These are phyloP conservation scores for Kwoniella heveanensis DNA, from an alignment of 768 basidiomycete species.

Conservation along the genomic window DNA sequence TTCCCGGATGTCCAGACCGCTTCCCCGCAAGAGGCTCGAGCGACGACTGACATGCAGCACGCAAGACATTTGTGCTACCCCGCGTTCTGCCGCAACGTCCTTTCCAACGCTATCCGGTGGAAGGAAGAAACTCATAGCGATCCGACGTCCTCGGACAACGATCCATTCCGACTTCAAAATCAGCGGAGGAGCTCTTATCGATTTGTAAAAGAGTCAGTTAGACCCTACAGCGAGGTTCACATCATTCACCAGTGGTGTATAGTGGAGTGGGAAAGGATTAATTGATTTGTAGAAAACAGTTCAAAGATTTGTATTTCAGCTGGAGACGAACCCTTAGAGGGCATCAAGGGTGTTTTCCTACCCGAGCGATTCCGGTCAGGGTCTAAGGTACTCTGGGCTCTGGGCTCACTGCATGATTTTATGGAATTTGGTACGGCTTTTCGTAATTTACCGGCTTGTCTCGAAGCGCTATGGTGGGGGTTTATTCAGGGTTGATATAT, in stretches of 20 bases:
- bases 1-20: no score
- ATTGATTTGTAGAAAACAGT: not conserved
- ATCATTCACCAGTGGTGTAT: not conserved
- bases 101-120: not conserved
- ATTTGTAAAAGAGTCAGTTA: not conserved
- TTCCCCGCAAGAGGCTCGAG: no score
- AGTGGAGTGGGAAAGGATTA: not conserved
- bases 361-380: no score
- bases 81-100: not conserved
- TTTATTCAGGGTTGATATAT: not conserved
- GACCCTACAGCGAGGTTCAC: no score
- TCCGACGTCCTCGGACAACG: not conserved
- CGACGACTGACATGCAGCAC: no score
- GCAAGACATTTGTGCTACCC: no score
- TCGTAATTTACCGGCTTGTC: slow-evolving; percentile 1
- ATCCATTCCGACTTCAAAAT: not conserved
- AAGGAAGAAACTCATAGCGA: not conserved
- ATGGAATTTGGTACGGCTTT: not conserved
- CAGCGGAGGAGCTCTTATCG: not conserved
- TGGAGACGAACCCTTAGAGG: no score
- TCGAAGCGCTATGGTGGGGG: no score
- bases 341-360: no score
- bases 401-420: slow-evolving; percentile 1
- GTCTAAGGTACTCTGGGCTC: not conserved
- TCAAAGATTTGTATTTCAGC: not conserved